Conservation (phyloP, 2,329 filamentous ascomycete species). For the Scorias spongiosa region DNA sequence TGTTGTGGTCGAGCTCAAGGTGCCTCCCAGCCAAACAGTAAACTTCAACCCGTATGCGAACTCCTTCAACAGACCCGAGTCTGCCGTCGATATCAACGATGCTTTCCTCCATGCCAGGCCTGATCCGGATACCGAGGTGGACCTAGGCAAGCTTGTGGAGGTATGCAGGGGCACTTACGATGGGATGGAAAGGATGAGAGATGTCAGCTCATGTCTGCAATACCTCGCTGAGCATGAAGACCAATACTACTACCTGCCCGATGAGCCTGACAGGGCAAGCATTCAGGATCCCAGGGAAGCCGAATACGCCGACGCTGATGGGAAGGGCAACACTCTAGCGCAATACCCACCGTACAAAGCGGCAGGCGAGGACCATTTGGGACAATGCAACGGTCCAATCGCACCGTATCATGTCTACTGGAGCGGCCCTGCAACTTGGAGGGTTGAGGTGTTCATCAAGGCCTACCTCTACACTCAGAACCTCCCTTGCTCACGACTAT, state of each 20-base stretch:
- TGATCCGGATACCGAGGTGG: conserved; percentile 38
- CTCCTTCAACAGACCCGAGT: conserved; percentile 38
- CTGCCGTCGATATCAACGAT: conserved; percentile 35
- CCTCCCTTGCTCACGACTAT: conserved; percentile 37
- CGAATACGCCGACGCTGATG: conserved; percentile 28
- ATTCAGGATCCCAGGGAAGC: conserved; percentile 26
- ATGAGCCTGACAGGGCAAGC: conserved; percentile 24
- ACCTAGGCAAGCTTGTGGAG: conserved; percentile 36
- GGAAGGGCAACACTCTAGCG: conserved; percentile 23
- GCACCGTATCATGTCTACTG: conserved; percentile 42
- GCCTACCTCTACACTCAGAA: conserved; percentile 43
- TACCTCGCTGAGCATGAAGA: conserved; percentile 35
- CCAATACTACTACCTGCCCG: conserved; percentile 36
- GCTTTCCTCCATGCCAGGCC: conserved; percentile 37
- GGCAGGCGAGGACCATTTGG: conserved; percentile 26
- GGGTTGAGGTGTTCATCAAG: conserved; percentile 42
- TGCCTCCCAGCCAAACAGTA: conserved; percentile 23
- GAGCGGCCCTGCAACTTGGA: conserved; percentile 42
- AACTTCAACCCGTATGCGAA: conserved; percentile 38
- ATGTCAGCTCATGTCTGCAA: conserved; percentile 37
- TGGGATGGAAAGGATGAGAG: conserved; percentile 40
- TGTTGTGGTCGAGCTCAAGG: conserved; percentile 24
- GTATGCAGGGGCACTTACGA: conserved; percentile 37
- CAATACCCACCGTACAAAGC: conserved; percentile 24
- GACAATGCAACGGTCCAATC: conserved; percentile 40